These are phyloP conservation scores for Nissolia schottii DNA, from an alignment of 306 rosid genomes.

Conservation along the genomic window DNA sequence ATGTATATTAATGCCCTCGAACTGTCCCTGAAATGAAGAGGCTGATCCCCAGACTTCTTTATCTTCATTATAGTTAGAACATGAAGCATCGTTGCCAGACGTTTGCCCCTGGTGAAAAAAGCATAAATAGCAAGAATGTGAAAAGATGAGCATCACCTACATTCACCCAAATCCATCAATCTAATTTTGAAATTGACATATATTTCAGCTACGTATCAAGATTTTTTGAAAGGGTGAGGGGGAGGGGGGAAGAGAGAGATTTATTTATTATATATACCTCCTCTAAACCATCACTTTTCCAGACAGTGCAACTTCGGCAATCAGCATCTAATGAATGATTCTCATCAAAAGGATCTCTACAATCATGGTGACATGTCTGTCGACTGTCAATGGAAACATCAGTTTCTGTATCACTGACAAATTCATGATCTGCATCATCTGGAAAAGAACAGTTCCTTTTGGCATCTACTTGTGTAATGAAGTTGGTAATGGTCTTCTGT, in stretches of 20 bases:
- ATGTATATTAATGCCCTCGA: conserved; percentile 27
- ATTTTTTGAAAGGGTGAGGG: background rate
- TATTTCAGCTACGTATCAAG: conserved; percentile 18
- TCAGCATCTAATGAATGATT: conserved; percentile 28
- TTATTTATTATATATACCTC: conserved; percentile 16
- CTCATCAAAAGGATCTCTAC: conserved; percentile 32
- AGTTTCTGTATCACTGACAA: conserved; percentile 43
- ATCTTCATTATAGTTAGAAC: conserved; percentile 11
- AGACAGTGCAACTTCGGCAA: conserved; percentile 23
- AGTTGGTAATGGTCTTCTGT: conserved; percentile 67
- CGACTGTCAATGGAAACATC: conserved; percentile 27
- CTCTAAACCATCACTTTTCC: conserved; percentile 27
- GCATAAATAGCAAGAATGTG: background rate
- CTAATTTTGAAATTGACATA: background rate
- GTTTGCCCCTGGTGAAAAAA: conserved; percentile 29
- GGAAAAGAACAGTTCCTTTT: conserved; percentile 34
- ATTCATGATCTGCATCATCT: conserved; percentile 27
- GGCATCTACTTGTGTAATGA: conserved; percentile 51
- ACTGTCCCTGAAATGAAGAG: conserved; percentile 28
- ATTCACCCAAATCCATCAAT: conserved; percentile 14
- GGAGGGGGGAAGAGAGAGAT: background rate
- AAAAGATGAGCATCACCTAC: background rate
- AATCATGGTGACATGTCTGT: conserved; percentile 30
- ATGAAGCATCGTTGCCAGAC: conserved; percentile 24
- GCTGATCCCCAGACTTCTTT: conserved; percentile 24